Conservation (phyloP, 2,329 filamentous ascomycete genomes). For the Pestalotiopsis sp. region DNA sequence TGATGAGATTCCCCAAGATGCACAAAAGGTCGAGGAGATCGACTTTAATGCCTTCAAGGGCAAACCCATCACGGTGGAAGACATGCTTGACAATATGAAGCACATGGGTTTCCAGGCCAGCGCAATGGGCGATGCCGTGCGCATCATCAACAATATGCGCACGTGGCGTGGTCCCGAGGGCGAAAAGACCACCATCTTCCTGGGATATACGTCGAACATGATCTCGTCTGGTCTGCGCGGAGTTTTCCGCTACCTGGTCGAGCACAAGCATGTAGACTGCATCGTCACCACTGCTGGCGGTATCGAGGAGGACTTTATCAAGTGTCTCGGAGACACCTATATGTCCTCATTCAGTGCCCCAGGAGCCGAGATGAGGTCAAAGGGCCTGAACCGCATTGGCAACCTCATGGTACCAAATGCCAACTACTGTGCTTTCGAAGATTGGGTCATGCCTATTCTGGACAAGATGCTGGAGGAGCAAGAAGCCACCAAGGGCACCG, state of each 20-base stretch:
- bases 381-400: slow-evolving; percentile 93
- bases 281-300: slow-evolving; percentile 96
- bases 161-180: slow-evolving; percentile 80
- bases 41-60: slow-evolving; percentile 85
- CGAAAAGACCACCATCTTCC: slow-evolving; percentile 86
- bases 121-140: slow-evolving; percentile 74
- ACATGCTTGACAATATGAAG: slow-evolving; percentile 80
- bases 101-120: slow-evolving; percentile 85
- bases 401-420: slow-evolving; percentile 95
- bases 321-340: slow-evolving; percentile 93
- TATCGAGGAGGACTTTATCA: slow-evolving; percentile 97
- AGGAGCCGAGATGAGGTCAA: slow-evolving; percentile 77
- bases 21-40: slow-evolving; percentile 84
- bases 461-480: slow-evolving; percentile 93
- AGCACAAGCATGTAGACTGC: slow-evolving; percentile 89
- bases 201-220: slow-evolving; percentile 96
- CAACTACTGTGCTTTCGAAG: slow-evolving; percentile 97
- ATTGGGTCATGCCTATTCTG: slow-evolving; percentile 96
- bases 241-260: slow-evolving; percentile 86
- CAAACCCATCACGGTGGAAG: slow-evolving; percentile 78
- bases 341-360: slow-evolving; percentile 81
- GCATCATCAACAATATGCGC: slow-evolving; percentile 95
- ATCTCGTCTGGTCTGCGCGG: slow-evolving; percentile 95
- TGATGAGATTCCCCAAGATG: slow-evolving; percentile 75
- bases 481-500: slow-evolving; percentile 71